These are phyloP conservation scores for Herpotrichia juniperi DNA, from an alignment of 2,329 filamentous ascomycete species.

Conservation along the genomic window DNA sequence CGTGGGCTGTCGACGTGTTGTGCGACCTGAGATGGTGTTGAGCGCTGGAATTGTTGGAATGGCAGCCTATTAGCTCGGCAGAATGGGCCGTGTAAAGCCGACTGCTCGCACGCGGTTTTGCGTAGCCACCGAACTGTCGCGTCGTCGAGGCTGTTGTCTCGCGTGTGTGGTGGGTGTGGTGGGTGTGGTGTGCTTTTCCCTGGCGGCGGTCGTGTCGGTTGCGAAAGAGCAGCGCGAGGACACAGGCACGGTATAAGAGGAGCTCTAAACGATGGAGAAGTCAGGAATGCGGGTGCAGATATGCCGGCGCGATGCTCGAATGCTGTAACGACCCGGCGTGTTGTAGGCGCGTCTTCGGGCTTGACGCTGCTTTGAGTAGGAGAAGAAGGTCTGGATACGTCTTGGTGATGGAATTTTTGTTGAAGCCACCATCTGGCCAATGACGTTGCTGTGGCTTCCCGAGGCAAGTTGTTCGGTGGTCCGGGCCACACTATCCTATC, in stretches of 20 bases:
- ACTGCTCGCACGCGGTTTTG: background rate
- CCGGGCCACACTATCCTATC: background rate
- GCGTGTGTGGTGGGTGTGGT: background rate
- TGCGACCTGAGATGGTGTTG: background rate
- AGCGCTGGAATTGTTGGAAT: slow-evolving; percentile 1
- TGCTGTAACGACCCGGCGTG: background rate
- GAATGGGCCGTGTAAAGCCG: background rate
- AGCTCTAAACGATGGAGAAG: background rate
- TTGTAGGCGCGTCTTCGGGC: background rate
- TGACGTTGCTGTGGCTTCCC: background rate
- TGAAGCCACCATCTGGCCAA: background rate
- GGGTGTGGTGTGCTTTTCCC: background rate
- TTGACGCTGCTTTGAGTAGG: background rate
- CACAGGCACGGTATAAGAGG: slow-evolving; percentile 1
- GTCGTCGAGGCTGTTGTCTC: background rate
- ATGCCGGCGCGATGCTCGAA: slow-evolving; percentile 3
- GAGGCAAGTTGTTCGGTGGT: background rate
- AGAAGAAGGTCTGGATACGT: background rate
- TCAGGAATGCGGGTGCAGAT: background rate
- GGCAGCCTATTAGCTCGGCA: slow-evolving; percentile 1
- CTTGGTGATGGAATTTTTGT: slow-evolving; percentile 4
- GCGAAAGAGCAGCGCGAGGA: background rate
- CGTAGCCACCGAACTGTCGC: background rate
- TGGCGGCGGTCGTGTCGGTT: background rate
- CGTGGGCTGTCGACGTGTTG: background rate